Evolutionary conservation across 225 moss, liverwort and hornwort genomes (phyloP).

Genomic region (Asterella californica): DNA sequence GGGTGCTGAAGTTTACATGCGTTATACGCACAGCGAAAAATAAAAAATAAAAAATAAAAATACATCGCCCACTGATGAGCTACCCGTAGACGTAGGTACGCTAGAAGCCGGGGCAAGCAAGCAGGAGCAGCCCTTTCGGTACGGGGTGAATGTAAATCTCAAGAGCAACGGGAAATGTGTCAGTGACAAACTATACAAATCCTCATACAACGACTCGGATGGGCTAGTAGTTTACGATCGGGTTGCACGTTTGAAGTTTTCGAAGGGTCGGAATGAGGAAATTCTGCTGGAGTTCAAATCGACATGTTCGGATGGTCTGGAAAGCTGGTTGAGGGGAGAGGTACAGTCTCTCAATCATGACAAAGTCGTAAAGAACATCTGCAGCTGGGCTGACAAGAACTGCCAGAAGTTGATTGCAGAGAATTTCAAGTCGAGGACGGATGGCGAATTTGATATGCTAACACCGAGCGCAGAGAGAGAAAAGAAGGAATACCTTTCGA

Average conservation of each 20-base stretch:
- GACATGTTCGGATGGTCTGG: neutral
- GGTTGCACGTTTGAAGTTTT: neutral
- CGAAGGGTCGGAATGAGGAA: too few relatives aligned
- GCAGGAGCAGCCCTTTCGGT: neutral
- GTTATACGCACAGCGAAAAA: neutral
- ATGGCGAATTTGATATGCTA: neutral
- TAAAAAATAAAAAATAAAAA: too few relatives aligned
- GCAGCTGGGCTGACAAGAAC: neutral
- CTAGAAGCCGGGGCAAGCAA: neutral
- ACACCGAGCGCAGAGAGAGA: neutral
- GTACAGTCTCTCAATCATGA: neutral
- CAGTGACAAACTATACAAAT: neutral
- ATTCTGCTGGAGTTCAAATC: too few relatives aligned
- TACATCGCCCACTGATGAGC: too few relatives aligned
- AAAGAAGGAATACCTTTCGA: neutral
- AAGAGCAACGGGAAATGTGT: neutral
- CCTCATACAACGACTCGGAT: neutral
- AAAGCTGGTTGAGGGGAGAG: neutral
- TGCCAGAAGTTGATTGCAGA: neutral
- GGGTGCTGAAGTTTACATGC: neutral
- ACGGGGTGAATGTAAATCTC: neutral
- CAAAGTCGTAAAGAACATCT: slow-evolving; percentile 2
- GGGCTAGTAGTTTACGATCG: neutral
- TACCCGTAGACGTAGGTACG: neutral
- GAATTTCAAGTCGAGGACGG: slow-evolving; percentile 15